Evolutionary conservation across 148 eudicot species (phyloP).

Genomic region (Cornus kousa): DNA sequence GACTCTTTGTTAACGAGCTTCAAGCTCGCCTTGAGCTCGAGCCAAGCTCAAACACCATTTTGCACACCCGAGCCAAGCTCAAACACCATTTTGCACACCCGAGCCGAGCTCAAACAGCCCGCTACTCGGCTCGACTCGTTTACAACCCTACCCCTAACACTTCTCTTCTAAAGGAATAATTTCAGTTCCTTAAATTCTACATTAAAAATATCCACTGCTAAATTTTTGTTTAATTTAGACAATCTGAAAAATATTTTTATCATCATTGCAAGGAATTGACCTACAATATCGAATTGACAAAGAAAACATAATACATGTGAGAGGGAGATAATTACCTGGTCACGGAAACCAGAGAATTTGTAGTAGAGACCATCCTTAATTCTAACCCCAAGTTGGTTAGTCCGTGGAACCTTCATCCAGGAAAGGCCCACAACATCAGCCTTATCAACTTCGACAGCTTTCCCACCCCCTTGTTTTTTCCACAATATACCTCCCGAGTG

Average conservation of each 20-base stretch:
- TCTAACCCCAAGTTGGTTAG: constrained; percentile 82
- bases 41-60: too few relatives aligned
- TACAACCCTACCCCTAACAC: too few relatives aligned
- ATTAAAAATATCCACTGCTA: not conserved
- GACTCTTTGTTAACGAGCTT: too few relatives aligned
- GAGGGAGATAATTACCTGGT: constrained; percentile 47
- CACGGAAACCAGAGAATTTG: constrained; percentile 89
- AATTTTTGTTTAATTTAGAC: not conserved
- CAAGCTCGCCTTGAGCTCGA: too few relatives aligned
- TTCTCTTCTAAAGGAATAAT: not conserved
- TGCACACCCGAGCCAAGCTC: too few relatives aligned
- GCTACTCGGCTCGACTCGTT: too few relatives aligned
- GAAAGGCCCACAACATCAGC: constrained; percentile 56
- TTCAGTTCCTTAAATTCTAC: not conserved
- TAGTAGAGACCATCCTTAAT: constrained; percentile 83
- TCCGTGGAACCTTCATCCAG: constrained; percentile 96
- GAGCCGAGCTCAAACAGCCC: too few relatives aligned
- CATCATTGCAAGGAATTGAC: not conserved
- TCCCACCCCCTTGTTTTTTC: constrained; percentile 98
- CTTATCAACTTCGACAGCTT: constrained; percentile 83
- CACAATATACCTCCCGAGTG: constrained; percentile 75
- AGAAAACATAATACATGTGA: not conserved
- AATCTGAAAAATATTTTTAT: not conserved
- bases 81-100: too few relatives aligned
- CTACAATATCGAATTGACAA: not conserved